Evolutionary conservation across 495 filamentous ascomycete species (phyloP), one percentile per base, ranked within the genome.

Genomic region (Elasticomyces elasticus): DNA sequence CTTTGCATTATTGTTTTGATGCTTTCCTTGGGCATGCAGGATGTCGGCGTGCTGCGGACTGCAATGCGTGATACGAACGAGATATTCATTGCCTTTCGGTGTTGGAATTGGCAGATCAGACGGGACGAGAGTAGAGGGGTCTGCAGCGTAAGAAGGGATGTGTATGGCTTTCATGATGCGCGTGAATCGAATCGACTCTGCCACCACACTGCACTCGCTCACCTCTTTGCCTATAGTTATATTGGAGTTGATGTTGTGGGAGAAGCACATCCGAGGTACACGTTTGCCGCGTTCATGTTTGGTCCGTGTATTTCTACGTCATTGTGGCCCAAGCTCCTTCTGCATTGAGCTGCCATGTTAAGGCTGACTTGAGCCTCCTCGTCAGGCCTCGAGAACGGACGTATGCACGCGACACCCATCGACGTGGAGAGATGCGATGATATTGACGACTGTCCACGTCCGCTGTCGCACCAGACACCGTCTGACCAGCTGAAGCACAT

Each of bases 11-110:
- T 56, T 57, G 41, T 59, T 48, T 55, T 74, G 30, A 68, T 74
- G 43, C 49, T 60, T 48, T 62, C 62, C 70, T 53, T 68, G 61
- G 9, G 62, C 58, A 48, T 75, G 72, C 9, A 74, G 51, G 24
- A 71, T 56, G 56, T 74, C 71, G 40, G 66, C 67, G 43, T 71
- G 72, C 45, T 74, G 70, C 44, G 72, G 70, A 51, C 51, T 54
- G 46, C 56, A 56, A 48, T 59, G 56, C 12, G 57, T 60, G 50
- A 63, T 49, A 53, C 53, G 57, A 46, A 63, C 28, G 49, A 60
- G 53, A 40, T 46, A 45, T 44, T 63, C 28, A 31, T 44, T 28
- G 1, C 47, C 24, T 17, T 44, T 38, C 17, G 61, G 61, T 9
- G 49, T 41, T 3, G 61, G 57, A 25, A 45, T 53, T 23, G 61